These are phyloP conservation scores for Vishniacozyma victoriae DNA, from an alignment of 768 basidiomycete genomes.

Conservation along the genomic window DNA sequence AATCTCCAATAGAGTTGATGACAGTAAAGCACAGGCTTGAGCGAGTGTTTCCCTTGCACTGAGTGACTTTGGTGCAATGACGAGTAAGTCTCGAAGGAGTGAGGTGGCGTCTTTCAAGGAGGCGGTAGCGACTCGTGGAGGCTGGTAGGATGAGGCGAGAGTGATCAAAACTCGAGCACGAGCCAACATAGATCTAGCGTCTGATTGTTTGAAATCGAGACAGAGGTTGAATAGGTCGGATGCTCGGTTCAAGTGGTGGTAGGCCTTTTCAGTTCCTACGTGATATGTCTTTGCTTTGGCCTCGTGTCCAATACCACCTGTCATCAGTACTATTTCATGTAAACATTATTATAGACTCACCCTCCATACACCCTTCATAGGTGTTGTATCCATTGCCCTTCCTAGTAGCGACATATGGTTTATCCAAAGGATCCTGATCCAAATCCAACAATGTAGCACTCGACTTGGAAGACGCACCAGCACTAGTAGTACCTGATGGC, in stretches of 20 bases:
- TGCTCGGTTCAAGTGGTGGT: slow-evolving; percentile 43
- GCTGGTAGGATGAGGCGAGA: slow-evolving; percentile 38
- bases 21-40: slow-evolving; percentile 32
- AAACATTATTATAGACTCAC: slow-evolving; percentile 14
- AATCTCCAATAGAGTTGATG: slow-evolving; percentile 23
- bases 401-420: not conserved
- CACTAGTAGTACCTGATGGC: too few species aligned
- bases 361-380: slow-evolving; percentile 40
- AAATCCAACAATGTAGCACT: too few species aligned
- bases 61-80: slow-evolving; percentile 29
- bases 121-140: slow-evolving; percentile 22
- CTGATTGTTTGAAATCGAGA: slow-evolving; percentile 21
- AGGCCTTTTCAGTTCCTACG: slow-evolving; percentile 41
- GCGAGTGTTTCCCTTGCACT: slow-evolving; percentile 34
- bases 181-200: slow-evolving; percentile 34
- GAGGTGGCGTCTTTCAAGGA: slow-evolving; percentile 28
- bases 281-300: slow-evolving; percentile 36
- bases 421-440: not conserved
- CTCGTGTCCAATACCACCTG: slow-evolving; percentile 40
- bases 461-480: too few species aligned
- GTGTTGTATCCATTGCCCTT: slow-evolving; percentile 15
- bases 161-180: slow-evolving; percentile 31
- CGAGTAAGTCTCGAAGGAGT: slow-evolving; percentile 22
- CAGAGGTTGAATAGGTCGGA: slow-evolving; percentile 36
- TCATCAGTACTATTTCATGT: slow-evolving; percentile 1